Conservation (phyloP, 139 green algal species). For the Zygnema circumcarinatum region DNA sequence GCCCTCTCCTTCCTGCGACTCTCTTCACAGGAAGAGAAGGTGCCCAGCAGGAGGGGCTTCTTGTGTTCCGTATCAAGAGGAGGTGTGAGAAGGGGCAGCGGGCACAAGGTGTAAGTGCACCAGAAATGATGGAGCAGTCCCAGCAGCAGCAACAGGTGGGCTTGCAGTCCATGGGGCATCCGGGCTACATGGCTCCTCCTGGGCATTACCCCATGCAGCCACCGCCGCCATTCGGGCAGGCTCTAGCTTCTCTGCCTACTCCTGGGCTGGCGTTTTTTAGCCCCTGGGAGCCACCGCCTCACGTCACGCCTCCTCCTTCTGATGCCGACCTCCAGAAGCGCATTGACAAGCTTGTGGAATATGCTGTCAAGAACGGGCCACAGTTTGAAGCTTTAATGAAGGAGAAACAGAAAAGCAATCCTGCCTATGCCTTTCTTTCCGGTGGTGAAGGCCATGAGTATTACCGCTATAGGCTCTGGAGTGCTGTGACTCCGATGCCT, state of each 20-base stretch:
- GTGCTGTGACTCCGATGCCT: background rate
- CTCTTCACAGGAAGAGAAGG: too few species aligned
- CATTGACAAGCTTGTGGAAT: constrained; percentile 76
- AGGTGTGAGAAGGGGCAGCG: too few species aligned
- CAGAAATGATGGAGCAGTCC: background rate
- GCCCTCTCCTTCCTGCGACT: too few species aligned
- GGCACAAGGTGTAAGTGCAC: too few species aligned
- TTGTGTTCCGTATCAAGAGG: too few species aligned
- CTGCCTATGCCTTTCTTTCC: constrained; percentile 75
- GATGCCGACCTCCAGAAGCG: constrained; percentile 50
- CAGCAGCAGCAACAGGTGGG: background rate
- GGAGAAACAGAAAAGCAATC: constrained; percentile 66
- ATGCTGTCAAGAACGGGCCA: constrained; percentile 84
- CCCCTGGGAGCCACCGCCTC: constrained; percentile 50
- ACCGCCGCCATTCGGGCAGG: background rate
- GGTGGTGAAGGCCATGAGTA: constrained; percentile 76
- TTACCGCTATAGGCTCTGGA: constrained; percentile 68
- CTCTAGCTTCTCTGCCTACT: background rate
- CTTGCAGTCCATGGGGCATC: background rate
- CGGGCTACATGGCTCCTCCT: constrained; percentile 6
- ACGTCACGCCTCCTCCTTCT: background rate
- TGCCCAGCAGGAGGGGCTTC: too few species aligned
- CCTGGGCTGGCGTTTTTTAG: constrained; percentile 36
- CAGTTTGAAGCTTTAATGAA: constrained; percentile 82
- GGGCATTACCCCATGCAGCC: constrained; percentile 11